Percentiles rank a stretch among this genome's conserved stretches.
phyloP scores from a whole-genome alignment of 805 yeast species.

The Sugiyamaella floridensis region DNA sequence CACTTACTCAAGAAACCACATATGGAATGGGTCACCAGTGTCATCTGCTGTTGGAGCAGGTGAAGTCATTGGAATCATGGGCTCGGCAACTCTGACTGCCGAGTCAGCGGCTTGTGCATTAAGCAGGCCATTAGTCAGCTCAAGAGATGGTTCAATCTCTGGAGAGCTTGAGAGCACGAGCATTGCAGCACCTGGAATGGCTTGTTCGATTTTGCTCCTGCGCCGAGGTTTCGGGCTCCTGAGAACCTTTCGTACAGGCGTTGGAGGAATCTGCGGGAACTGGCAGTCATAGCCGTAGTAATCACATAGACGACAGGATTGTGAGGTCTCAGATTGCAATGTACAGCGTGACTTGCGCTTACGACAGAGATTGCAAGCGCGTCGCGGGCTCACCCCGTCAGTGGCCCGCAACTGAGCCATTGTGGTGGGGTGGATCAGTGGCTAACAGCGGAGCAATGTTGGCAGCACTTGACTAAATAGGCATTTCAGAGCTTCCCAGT shows the following conservation, averaged over 20 bases:
- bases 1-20: background rate
- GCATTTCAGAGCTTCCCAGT: background rate
- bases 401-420: background rate
- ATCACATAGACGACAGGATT: slow-evolving; percentile 10
- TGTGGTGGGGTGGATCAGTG: background rate
- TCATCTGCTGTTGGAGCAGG: background rate
- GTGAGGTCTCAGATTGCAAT: slow-evolving; percentile 1
- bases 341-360: slow-evolving; percentile 12
- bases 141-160: background rate
- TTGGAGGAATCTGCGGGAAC: slow-evolving; percentile 5
- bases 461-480: background rate
- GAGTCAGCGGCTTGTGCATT: background rate
- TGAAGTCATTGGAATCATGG: background rate
- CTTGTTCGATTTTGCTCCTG: background rate
- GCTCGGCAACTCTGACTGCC: background rate
- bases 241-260: background rate
- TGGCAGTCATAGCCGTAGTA: slow-evolving; percentile 8
- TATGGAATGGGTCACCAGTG: background rate
- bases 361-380: slow-evolving; percentile 12
- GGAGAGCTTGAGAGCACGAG: background rate
- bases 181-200: background rate
- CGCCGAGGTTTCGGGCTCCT: background rate
- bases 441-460: background rate
- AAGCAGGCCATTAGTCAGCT: background rate
- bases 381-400: slow-evolving; percentile 9